phyloP scores from a whole-genome alignment of 1,284 basidiomycete species.

The Coniferiporia weirii region DNA sequence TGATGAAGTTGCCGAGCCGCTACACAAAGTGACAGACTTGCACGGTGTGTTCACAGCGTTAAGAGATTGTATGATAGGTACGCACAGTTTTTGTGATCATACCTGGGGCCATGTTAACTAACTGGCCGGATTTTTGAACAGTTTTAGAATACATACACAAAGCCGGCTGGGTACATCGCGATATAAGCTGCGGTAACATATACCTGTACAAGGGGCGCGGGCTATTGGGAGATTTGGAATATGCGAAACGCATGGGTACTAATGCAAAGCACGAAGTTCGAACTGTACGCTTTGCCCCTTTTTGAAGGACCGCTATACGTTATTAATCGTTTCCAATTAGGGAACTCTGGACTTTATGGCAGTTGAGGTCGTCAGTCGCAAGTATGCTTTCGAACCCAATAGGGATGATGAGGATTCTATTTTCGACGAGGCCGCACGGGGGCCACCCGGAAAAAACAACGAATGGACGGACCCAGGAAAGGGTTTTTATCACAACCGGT shows the following conservation, averaged over 20 bases:
- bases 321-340: background rate
- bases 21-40: background rate
- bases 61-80: background rate
- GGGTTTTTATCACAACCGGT: too few relatives aligned
- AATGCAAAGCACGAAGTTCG: background rate
- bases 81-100: background rate
- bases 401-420: too few relatives aligned
- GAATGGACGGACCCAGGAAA: too few relatives aligned
- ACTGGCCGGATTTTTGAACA: background rate
- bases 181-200: background rate
- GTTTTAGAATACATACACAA: background rate
- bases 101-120: background rate
- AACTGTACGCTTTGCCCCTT: background rate
- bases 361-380: background rate
- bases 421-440: too few relatives aligned
- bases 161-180: background rate
- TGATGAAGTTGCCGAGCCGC: background rate
- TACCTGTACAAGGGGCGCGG: background rate
- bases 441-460: too few relatives aligned
- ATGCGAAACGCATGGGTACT: background rate
- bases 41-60: background rate
- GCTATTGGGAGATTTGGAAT: background rate
- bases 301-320: background rate
- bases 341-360: background rate
- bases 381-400: too few relatives aligned